Evolutionary conservation across 2,329 filamentous ascomycete genomes (phyloP).

Genomic region (Sclerotinia trifoliorum): DNA sequence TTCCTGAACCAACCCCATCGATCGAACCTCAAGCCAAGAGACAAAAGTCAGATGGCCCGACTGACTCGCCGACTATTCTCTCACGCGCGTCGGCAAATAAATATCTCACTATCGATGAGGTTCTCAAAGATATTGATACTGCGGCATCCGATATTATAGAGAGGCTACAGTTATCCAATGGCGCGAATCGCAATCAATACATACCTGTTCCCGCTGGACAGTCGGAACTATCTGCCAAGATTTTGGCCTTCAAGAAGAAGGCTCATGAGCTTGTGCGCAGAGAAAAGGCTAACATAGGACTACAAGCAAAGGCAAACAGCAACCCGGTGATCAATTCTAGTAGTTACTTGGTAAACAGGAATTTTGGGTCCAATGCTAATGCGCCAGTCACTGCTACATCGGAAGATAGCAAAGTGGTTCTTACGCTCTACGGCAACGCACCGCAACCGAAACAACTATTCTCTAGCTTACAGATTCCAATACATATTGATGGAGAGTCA

Average conservation of each 20-base stretch:
- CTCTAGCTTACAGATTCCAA: conserved; percentile 70
- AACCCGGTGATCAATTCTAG: conserved; percentile 23
- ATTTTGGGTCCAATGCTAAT: conserved; percentile 25
- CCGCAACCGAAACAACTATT: conserved; percentile 76
- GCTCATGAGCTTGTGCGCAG: conserved; percentile 62
- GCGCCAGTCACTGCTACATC: conserved; percentile 41
- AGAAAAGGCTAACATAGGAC: conserved; percentile 54
- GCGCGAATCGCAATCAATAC: conserved; percentile 32
- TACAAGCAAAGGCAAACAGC: conserved; percentile 40
- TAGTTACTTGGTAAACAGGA: conserved; percentile 27
- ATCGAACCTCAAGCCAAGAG: conserved; percentile 59
- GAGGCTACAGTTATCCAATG: conserved; percentile 46
- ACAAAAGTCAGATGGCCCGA: conserved; percentile 53
- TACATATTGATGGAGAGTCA: conserved; percentile 41
- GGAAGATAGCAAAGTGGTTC: conserved; percentile 56
- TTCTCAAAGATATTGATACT: conserved; percentile 57
- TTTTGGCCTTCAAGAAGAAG: conserved; percentile 55
- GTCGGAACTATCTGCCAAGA: conserved; percentile 34
- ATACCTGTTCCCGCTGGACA: conserved; percentile 29
- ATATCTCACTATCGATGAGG: conserved; percentile 63
- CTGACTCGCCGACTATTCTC: conserved; percentile 46
- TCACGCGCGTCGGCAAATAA: conserved; percentile 42
- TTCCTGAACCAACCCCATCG: conserved; percentile 46
- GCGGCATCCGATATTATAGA: conserved; percentile 50
- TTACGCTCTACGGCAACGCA: conserved; percentile 76